Conservation (phyloP, 352 stramenopile genomes). For the Globisporangium paroecandrum region DNA sequence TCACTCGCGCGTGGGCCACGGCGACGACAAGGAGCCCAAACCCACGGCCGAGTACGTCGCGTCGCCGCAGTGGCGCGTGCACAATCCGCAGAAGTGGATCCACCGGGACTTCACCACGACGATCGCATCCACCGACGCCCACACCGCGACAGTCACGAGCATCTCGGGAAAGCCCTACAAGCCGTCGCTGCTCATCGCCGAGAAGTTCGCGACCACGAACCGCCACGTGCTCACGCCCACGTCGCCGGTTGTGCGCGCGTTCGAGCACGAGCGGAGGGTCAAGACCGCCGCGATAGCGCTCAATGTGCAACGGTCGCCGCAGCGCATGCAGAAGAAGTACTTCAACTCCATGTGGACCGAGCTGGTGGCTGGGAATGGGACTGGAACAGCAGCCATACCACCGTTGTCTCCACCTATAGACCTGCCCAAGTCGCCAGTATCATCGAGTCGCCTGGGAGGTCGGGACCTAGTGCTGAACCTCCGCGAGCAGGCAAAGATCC, state of each 20-base stretch:
- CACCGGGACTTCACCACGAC: slow-evolving; percentile 49
- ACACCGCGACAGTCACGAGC: slow-evolving; percentile 45
- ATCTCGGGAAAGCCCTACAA: slow-evolving; percentile 39
- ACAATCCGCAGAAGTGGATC: slow-evolving; percentile 53
- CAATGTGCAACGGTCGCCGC: slow-evolving; percentile 27
- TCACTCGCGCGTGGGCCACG: slow-evolving; percentile 13
- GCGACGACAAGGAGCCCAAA: slow-evolving; percentile 20
- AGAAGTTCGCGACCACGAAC: slow-evolving; percentile 32
- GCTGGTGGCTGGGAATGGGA: neutral
- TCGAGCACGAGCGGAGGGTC: slow-evolving; percentile 40
- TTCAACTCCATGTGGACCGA: slow-evolving; percentile 64
- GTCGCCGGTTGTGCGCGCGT: slow-evolving; percentile 1
- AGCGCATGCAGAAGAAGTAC: slow-evolving; percentile 44
- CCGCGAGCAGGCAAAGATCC: slow-evolving; percentile 8
- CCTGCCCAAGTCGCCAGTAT: slow-evolving; percentile 1
- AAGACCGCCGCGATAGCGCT: slow-evolving; percentile 34
- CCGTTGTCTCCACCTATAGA: slow-evolving; percentile 1
- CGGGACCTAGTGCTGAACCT: slow-evolving; percentile 17
- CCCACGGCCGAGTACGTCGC: slow-evolving; percentile 57
- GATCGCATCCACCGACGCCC: slow-evolving; percentile 33
- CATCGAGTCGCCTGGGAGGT: slow-evolving; percentile 7
- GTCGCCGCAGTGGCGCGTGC: slow-evolving; percentile 50
- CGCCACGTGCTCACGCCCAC: slow-evolving; percentile 9
- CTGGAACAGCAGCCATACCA: neutral
- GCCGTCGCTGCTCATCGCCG: slow-evolving; percentile 36